Base-by-base conservation (phyloP, 768 basidiomycete species). In the Tylopilus felleus region DNA sequence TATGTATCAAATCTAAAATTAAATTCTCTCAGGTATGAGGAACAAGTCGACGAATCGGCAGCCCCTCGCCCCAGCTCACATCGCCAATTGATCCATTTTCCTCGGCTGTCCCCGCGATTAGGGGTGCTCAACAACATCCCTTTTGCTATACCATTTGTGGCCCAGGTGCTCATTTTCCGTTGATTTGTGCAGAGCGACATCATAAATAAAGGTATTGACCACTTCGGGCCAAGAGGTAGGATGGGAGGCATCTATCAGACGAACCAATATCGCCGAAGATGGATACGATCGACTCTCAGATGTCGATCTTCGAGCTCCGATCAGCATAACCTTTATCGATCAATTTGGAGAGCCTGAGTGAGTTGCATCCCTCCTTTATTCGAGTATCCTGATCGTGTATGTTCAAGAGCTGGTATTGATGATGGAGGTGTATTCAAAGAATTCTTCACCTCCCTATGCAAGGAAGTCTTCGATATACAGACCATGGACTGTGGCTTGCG, bases 401-500 rank as follows among this genome's bases (percentile, higher is more conserved):
- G 13, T 43, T 42, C 3, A 41, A 90, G 89, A 68, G 85, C 87
- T 17, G 96, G 95, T 0, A 96, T 98, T 29, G 96, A 98, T 59
- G 95, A 95, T 2, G 95, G 97, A 3, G 97, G 97, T 0, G 86
- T 98, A 5, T 98, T 97, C 77, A 99, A 98, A 68, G 97, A 98
- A 69, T 97, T 98, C 61, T 82, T 98, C 64, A 99, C 94, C 2
- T 91, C 88, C 14, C 70, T 99, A 17, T 87, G 86, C 53, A 93
- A 89, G 65, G 96, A 98, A 67, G 96, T 90, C 0, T 98, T 99
- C 57, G 93, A 99, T 64, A n/a, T n/a, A 88, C 90, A 2, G 85
- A 98, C 64, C 84, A 93, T 5, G 97, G 97, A 10, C 74, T 99
- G 5, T 99, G 97, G 97, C 76, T 96, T 25, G 84, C 82, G 25